Base-by-base conservation (phyloP, 1,139 yeast genomes). In the Lodderomyces parapsilosis region DNA sequence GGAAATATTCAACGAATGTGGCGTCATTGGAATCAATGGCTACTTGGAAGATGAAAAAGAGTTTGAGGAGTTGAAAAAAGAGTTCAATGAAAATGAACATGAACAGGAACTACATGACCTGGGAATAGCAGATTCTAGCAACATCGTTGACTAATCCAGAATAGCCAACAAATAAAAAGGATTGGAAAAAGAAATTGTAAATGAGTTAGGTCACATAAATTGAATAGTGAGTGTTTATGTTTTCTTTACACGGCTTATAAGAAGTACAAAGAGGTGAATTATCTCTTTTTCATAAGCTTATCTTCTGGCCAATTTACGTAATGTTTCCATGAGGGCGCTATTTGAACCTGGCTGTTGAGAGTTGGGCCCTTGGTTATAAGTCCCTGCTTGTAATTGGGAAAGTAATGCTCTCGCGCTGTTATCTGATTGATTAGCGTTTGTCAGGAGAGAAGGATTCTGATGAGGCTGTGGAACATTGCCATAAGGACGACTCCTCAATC, bases 1-100 rank as follows among this genome's bases (percentile, higher is more conserved):
- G 54, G 91, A 84, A 47, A 62, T 80, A 43, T 81, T 93, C 55
- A 86, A 89, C 53, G 80, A 83, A 56, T 84, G 93, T 57, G 93
- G 91, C 6, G 91, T 89, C 22, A 81, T 93, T 55, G 88, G 93
- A 30, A 81, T 93, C 27, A 84, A 81, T 53, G 93, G 86, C 8
- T 70, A 85, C 49, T 66, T 88, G 46, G 93, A 88, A 55, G 85
- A 87, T 60, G 91, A 85, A 52, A 67, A 78, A 15, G 86, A 87
- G 48, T 88, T 87, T 69, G 72, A 82, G 46, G 75, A 80, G 49
- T 67, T 84, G 51, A 77, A 80, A 56, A 64, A 71, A 43, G 74
- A 76, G 47, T 76, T 76, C 41, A 71, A 72, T 43, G 44, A 49
- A 15, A 39, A 41, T 24, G 46, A 41, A 23, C 13, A 36, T 11